Conservation (phyloP, 2,329 filamentous ascomycete genomes). For the Pyricularia pennisetigena region DNA sequence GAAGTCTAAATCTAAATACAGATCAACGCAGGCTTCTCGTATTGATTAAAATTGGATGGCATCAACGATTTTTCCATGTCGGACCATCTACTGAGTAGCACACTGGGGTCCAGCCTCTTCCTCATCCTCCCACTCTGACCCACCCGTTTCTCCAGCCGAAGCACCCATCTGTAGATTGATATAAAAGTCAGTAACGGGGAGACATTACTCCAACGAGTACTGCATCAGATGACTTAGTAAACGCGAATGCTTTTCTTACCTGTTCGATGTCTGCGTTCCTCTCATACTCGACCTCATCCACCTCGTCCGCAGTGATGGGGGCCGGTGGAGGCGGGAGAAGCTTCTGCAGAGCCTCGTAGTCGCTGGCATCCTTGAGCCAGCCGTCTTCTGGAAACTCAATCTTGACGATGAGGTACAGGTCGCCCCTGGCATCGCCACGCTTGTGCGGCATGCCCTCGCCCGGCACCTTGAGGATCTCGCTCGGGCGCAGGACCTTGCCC, state of each 20-base stretch:
- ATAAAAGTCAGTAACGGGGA: not conserved
- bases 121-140: conserved; percentile 60
- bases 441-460: conserved; percentile 96
- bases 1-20: conserved; percentile 1
- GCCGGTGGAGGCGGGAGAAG: conserved; percentile 59
- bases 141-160: conserved; percentile 57
- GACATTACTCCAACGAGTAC: not conserved
- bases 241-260: no score
- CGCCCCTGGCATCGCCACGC: conserved; percentile 71
- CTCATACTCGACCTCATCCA: conserved; percentile 84
- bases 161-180: conserved; percentile 51
- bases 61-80: not conserved
- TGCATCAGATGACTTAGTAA: no score
- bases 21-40: not conserved
- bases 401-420: conserved; percentile 78
- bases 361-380: conserved; percentile 68
- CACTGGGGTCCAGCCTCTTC: conserved; percentile 59
- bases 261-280: conserved; percentile 75
- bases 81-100: conserved; percentile 51
- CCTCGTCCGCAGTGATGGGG: conserved; percentile 58
- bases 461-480: conserved; percentile 72
- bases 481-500: conserved; percentile 74
- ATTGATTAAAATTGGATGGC: not conserved
- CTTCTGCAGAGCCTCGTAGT: conserved; percentile 61
- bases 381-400: conserved; percentile 82